phyloP scores from a whole-genome alignment of 805 yeast species.

The Candida namnaoensis region DNA sequence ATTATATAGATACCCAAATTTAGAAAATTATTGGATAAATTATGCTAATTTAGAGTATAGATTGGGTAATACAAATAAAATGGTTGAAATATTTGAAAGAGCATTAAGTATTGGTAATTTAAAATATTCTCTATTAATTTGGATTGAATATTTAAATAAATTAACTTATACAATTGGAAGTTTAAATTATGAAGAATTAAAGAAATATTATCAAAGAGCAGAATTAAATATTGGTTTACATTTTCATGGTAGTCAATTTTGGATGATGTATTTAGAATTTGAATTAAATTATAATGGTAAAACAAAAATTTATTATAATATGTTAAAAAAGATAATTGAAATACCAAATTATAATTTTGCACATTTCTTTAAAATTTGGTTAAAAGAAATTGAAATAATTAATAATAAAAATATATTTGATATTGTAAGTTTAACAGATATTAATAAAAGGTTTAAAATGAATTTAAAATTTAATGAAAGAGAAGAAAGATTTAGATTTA shows the following conservation, averaged over 20 bases:
- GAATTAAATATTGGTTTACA: conserved; percentile 42
- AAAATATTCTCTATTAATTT: conserved; percentile 37
- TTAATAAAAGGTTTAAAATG: conserved; percentile 12
- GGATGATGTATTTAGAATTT: conserved; percentile 38
- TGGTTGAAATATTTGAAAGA: conserved; percentile 27
- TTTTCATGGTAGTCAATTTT: conserved; percentile 41
- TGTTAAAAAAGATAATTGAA: conserved; percentile 42
- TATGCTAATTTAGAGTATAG: conserved; percentile 39
- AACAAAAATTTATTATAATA: conserved; percentile 12
- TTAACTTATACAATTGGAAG: conserved; percentile 15
- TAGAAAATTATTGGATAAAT: conserved; percentile 50
- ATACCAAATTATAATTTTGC: conserved; percentile 48
- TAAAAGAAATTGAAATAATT: conserved; percentile 22
- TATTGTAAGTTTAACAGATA: conserved; percentile 10
- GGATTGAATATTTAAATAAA: conserved; percentile 41
- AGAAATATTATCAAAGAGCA: conserved; percentile 35
- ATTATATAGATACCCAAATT: conserved; percentile 36
- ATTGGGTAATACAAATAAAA: conserved; percentile 30
- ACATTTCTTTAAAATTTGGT: conserved; percentile 30
- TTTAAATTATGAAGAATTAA: conserved; percentile 21
- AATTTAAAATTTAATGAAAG: not conserved
- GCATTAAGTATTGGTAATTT: conserved; percentile 25
- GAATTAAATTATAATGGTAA: conserved; percentile 27
- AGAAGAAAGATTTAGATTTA: conserved; percentile 1
- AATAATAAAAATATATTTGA: conserved; percentile 3